Percentiles rank a stretch among this genome's conserved stretches.
These are phyloP conservation scores for Didymella exigua DNA, from an alignment of 2,329 filamentous ascomycete species.

Conservation along the genomic window DNA sequence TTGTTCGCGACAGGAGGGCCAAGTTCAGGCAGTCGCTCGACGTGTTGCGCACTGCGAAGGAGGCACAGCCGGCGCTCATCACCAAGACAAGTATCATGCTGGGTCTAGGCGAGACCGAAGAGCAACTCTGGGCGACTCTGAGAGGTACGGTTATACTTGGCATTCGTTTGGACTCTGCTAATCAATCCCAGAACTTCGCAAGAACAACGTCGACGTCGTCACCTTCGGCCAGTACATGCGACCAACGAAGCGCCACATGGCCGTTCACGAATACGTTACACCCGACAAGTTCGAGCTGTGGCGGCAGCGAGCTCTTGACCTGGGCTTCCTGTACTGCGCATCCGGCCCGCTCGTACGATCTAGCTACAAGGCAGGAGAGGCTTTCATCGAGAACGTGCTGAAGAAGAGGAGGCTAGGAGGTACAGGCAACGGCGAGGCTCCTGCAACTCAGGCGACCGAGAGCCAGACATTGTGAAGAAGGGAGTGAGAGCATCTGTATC, in stretches of 20 bases:
- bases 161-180: conserved; percentile 4
- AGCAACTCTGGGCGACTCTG: conserved; percentile 80
- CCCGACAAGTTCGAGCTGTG: conserved; percentile 91
- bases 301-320: conserved; percentile 84
- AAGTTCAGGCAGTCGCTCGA: conserved; percentile 84
- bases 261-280: conserved; percentile 93
- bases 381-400: conserved; percentile 97
- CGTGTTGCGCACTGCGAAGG: conserved; percentile 83
- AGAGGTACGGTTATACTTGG: conserved; percentile 57
- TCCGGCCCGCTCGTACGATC: conserved; percentile 91
- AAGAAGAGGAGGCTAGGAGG: conserved; percentile 63
- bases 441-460: neutral
- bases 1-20: conserved; percentile 86
- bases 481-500: conserved; percentile 1
- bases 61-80: conserved; percentile 75
- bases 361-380: conserved; percentile 97
- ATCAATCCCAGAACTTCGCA: conserved; percentile 69
- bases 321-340: conserved; percentile 97
- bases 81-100: conserved; percentile 99
- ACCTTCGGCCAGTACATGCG: conserved; percentile 99
- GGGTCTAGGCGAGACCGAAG: conserved; percentile 88
- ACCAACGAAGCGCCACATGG: conserved; percentile 95
- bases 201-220: conserved; percentile 85
- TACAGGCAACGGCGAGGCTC: conserved; percentile 6
- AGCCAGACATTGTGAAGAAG: conserved; percentile 3